phyloP scores from a whole-genome alignment of 768 basidiomycete species.

The Lactarius trivialis region DNA sequence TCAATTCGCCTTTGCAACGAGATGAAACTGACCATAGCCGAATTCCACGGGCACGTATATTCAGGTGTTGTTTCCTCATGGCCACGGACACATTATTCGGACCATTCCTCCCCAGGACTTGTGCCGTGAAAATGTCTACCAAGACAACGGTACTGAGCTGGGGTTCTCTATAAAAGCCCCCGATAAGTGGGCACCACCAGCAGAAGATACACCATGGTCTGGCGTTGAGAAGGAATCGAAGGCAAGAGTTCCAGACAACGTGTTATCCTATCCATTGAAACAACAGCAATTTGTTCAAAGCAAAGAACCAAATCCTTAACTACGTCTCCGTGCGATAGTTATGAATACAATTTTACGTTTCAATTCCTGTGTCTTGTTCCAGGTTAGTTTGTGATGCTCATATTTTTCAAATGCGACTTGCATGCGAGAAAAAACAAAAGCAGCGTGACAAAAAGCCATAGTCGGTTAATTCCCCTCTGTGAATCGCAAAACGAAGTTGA shows the following conservation, averaged over 20 bases:
- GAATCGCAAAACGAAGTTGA: conserved; percentile 83
- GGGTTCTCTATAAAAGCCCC: not conserved
- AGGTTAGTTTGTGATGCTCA: not conserved
- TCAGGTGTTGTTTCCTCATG: not conserved
- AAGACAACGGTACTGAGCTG: not conserved
- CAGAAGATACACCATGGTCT: not conserved
- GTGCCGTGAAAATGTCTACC: not conserved
- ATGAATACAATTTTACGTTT: conserved; percentile 12
- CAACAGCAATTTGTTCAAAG: not conserved
- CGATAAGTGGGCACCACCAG: not conserved
- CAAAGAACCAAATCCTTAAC: not conserved
- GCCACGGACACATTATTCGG: not conserved
- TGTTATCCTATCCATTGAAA: not conserved
- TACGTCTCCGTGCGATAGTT: not conserved
- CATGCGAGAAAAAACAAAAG: not conserved
- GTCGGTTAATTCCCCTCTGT: conserved; percentile 31
- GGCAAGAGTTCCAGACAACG: not conserved
- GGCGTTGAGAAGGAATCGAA: not conserved
- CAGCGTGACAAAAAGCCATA: not conserved
- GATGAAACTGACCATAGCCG: not conserved
- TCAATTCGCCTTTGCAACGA: not conserved
- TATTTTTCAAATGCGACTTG: not conserved
- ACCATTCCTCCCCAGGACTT: not conserved
- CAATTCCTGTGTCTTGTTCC: not conserved
- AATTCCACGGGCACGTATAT: not conserved